Conservation (phyloP, 371 early-diverging fungal species). For the Syncephalastrum sp. region DNA sequence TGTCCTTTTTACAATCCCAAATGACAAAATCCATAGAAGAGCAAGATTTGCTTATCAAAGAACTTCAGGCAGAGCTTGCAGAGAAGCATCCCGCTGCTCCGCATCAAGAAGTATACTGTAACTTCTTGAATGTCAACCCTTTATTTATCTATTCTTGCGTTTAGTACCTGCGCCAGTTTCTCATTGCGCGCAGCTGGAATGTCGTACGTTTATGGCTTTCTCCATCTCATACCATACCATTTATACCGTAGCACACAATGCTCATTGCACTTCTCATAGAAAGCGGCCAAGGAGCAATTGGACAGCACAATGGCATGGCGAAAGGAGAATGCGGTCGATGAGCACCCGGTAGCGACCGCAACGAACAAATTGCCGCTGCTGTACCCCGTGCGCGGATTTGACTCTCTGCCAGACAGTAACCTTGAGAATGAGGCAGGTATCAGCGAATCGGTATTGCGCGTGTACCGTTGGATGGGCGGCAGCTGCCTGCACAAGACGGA, state of each 20-base stretch:
- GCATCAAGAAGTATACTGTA: neutral
- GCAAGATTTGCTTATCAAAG: slow-evolving; percentile 3
- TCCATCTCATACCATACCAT: too few species aligned
- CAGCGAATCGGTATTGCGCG: slow-evolving; percentile 66
- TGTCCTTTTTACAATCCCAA: neutral
- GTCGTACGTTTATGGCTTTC: slow-evolving; percentile 36
- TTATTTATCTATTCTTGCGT: slow-evolving; percentile 3
- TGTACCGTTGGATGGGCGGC: slow-evolving; percentile 76
- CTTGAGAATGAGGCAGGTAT: slow-evolving; percentile 60
- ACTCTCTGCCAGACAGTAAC: slow-evolving; percentile 66
- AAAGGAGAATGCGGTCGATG: slow-evolving; percentile 61
- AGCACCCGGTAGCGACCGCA: slow-evolving; percentile 62
- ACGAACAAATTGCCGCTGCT: slow-evolving; percentile 67
- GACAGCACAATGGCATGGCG: slow-evolving; percentile 72
- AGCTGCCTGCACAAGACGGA: slow-evolving; percentile 81
- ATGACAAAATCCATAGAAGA: slow-evolving; percentile 8
- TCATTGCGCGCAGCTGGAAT: slow-evolving; percentile 63
- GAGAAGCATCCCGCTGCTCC: too few species aligned
- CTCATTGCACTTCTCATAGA: slow-evolving; percentile 28
- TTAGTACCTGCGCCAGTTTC: slow-evolving; percentile 57
- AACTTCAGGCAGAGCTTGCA: neutral
- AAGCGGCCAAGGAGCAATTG: slow-evolving; percentile 67
- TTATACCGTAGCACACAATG: neutral
- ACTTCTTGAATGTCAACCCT: neutral
- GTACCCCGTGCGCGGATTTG: slow-evolving; percentile 74